Evolutionary conservation across 2,329 filamentous ascomycete genomes (phyloP).

Genomic region (Aspergillus tamarii): DNA sequence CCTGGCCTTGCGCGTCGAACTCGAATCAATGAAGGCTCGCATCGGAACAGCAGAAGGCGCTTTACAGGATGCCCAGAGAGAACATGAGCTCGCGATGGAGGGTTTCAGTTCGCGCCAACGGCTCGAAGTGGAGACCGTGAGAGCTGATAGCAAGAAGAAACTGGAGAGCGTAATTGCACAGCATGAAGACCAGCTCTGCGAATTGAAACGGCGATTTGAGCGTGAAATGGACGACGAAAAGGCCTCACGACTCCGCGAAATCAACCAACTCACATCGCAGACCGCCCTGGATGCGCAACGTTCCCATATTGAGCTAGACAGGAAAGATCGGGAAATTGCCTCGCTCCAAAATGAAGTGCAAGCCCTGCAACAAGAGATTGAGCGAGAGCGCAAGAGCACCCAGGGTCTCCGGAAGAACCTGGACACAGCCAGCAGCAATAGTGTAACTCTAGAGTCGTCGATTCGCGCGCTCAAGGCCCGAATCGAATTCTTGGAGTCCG

Average conservation of each 20-base stretch:
- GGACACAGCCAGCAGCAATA: slow-evolving; percentile 62
- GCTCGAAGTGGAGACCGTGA: slow-evolving; percentile 44
- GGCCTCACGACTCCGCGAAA: slow-evolving; percentile 40
- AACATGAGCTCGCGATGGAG: slow-evolving; percentile 56
- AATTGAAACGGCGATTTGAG: slow-evolving; percentile 65
- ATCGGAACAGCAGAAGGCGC: slow-evolving; percentile 53
- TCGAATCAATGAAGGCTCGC: slow-evolving; percentile 63
- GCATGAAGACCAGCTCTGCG: slow-evolving; percentile 70
- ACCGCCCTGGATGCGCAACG: slow-evolving; percentile 43
- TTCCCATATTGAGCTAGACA: slow-evolving; percentile 50
- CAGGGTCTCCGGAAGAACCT: slow-evolving; percentile 62
- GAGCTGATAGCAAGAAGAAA: slow-evolving; percentile 54
- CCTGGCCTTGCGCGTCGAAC: slow-evolving; percentile 64
- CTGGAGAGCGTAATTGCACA: slow-evolving; percentile 61
- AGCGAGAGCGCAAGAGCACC: slow-evolving; percentile 66
- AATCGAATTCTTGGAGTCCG: slow-evolving; percentile 86
- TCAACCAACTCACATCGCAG: slow-evolving; percentile 40
- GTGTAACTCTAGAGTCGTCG: slow-evolving; percentile 71
- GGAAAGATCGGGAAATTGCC: slow-evolving; percentile 58
- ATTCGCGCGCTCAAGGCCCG: slow-evolving; percentile 77
- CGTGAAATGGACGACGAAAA: slow-evolving; percentile 69
- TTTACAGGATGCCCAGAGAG: slow-evolving; percentile 56
- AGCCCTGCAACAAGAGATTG: slow-evolving; percentile 52
- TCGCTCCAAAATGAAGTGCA: slow-evolving; percentile 46
- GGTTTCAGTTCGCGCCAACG: slow-evolving; percentile 57